Evolutionary conservation across 208 protist species (phyloP), one percentile per base, ranked within the genome.

Genomic region (Crithidia bombi): DNA sequence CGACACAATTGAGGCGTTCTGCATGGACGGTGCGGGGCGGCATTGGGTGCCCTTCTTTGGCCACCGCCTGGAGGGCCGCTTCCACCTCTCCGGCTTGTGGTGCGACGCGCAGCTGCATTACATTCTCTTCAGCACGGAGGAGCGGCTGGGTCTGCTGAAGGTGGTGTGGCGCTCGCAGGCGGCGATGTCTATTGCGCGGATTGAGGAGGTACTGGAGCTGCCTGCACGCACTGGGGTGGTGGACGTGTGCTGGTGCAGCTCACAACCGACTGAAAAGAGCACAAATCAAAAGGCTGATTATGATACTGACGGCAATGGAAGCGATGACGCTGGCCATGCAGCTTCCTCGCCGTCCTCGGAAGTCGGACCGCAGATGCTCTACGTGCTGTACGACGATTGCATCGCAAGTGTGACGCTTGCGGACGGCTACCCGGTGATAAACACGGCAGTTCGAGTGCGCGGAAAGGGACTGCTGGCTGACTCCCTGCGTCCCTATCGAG

Each of bases 51-150:
- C 89, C 17, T 69, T 93, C 36, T 94, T 96, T 58, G 86, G 83
- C 15, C 79, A 94, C 69, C 79, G 75, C 38, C 47, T 93, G 5
- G 64, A 76, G 30, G 87, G 89, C 12, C 82, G 80, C 47, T 96
- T 89, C 75, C 82, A 93, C 70, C 59, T 93, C 6, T 64, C 69
- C 30, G 80, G 82, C 14, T 63, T 94, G 19, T 96, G 88, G 87
- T 90, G 83, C 70, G 85, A 96, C 65, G 59, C 68, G 12, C 56
- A 55, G 43, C 71, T 94, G 59, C 57, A 81, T 49, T 86, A 87
- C 65, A 76, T 96, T 12, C 70, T 91, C 46, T 86, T 92, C 69
- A 69, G 73, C n/a, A 96, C 91, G 38, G 89, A 94, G 72, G 91
- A 91, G 65, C 86, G 91, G 11, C 63, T 89, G 12, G 85, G 85